Evolutionary conservation across 73 alveolate genomes (phyloP).

Genomic region (Blepharisma stoltei): DNA sequence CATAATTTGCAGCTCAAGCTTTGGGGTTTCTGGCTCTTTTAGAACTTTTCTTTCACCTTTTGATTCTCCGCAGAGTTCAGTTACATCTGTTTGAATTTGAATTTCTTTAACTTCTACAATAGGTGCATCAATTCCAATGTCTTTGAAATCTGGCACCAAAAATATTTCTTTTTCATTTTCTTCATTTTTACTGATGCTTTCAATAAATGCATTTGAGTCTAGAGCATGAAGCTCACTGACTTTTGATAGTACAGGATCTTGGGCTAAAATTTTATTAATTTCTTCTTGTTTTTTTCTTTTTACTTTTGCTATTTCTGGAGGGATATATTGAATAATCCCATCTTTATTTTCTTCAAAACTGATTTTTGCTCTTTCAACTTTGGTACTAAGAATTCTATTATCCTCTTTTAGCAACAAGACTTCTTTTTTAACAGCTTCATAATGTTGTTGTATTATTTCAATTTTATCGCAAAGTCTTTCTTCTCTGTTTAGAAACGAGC

Average conservation of each 20-base stretch:
- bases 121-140: constrained; percentile 17
- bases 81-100: constrained; percentile 4
- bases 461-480: constrained; percentile 1
- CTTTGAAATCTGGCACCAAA: not conserved
- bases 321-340: not conserved
- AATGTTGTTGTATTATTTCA: not conserved
- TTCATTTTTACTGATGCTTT: constrained; percentile 3
- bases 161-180: not conserved
- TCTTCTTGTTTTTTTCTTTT: constrained; percentile 13
- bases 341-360: not conserved
- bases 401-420: constrained; percentile 8
- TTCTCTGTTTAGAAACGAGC: not conserved
- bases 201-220: not conserved
- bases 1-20: not conserved
- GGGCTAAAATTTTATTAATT: not conserved
- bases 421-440: constrained; percentile 24
- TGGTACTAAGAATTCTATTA: constrained; percentile 5
- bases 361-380: not conserved
- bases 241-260: not conserved
- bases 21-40: not conserved
- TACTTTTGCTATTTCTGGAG: not conserved
- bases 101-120: not conserved
- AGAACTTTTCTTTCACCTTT: not conserved
- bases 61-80: not conserved
- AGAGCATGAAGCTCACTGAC: not conserved